Percentiles rank a stretch among this genome's conserved stretches.
Evolutionary conservation across 1,284 basidiomycete species (phyloP).

Genomic region (Puccinia polysora): DNA sequence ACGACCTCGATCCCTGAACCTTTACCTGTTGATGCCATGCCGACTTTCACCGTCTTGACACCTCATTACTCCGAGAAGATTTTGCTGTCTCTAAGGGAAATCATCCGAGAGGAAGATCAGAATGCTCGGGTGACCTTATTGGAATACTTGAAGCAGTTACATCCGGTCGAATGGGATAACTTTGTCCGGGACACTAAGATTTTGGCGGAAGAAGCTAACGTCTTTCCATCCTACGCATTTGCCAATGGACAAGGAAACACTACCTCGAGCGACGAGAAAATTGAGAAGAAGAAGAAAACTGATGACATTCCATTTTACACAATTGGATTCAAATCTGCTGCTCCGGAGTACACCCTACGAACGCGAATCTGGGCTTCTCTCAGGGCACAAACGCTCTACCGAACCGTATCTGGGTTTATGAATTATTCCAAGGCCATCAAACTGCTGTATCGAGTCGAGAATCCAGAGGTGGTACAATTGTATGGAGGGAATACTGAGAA

Average conservation of each 20-base stretch:
- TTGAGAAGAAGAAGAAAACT: slow-evolving; percentile 63
- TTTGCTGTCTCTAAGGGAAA: slow-evolving; percentile 82
- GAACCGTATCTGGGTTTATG: slow-evolving; percentile 99
- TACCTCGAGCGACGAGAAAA: slow-evolving; percentile 68
- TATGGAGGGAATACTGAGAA: slow-evolving; percentile 97
- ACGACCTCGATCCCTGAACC: slow-evolving; percentile 84
- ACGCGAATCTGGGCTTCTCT: slow-evolving; percentile 99
- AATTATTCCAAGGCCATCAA: slow-evolving; percentile 99
- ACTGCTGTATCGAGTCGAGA: slow-evolving; percentile 97
- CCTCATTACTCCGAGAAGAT: slow-evolving; percentile 98
- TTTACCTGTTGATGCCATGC: slow-evolving; percentile 89
- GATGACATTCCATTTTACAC: slow-evolving; percentile 98
- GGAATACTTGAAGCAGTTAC: slow-evolving; percentile 96
- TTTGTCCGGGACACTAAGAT: slow-evolving; percentile 99
- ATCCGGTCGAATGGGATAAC: slow-evolving; percentile 98
- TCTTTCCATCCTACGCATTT: slow-evolving; percentile 64
- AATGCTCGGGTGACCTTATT: slow-evolving; percentile 88
- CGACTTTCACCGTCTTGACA: slow-evolving; percentile 89
- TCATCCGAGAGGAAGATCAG: slow-evolving; percentile 93
- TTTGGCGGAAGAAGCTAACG: slow-evolving; percentile 86
- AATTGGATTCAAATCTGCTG: slow-evolving; percentile 98
- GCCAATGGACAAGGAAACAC: slow-evolving; percentile 45
- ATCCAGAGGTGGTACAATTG: slow-evolving; percentile 94
- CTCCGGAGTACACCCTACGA: slow-evolving; percentile 94
- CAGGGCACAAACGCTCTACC: slow-evolving; percentile 94